These are phyloP conservation scores for Punica granatum DNA, from an alignment of 345 rosid genomes.

Conservation along the genomic window DNA sequence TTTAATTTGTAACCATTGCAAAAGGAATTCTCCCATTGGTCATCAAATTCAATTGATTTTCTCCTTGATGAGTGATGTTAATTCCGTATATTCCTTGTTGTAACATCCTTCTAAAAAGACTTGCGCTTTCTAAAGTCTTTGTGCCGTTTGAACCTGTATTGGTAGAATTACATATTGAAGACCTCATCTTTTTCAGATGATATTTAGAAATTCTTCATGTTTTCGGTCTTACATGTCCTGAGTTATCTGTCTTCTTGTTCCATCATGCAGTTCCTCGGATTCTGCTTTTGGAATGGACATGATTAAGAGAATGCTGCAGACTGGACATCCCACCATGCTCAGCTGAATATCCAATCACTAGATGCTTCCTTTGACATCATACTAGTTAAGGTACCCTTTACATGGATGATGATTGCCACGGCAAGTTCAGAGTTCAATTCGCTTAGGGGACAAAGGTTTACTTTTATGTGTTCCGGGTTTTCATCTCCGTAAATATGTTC, in stretches of 20 bases:
- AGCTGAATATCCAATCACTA: constrained; percentile 28
- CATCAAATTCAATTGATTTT: background rate
- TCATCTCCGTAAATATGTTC: background rate
- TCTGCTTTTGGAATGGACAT: constrained; percentile 94
- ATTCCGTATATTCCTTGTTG: background rate
- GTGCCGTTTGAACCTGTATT: background rate
- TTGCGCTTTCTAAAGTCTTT: background rate
- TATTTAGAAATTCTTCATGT: background rate
- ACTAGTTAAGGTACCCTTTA: background rate
- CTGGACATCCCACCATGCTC: constrained; percentile 92
- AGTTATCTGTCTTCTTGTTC: background rate
- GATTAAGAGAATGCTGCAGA: constrained; percentile 89
- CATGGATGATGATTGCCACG: background rate
- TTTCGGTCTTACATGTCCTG: background rate
- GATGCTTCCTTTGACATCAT: background rate
- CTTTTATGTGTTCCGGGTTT: background rate
- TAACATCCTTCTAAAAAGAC: background rate
- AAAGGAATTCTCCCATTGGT: background rate
- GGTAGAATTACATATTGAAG: background rate
- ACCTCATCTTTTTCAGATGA: background rate
- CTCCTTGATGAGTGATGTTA: background rate
- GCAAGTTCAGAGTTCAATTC: background rate
- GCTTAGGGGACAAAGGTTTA: background rate
- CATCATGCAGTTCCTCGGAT: constrained; percentile 75
- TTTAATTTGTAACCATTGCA: too few species aligned